phyloP scores from a whole-genome alignment of 2,329 filamentous ascomycete species.

The Amylocarpus encephaloides region DNA sequence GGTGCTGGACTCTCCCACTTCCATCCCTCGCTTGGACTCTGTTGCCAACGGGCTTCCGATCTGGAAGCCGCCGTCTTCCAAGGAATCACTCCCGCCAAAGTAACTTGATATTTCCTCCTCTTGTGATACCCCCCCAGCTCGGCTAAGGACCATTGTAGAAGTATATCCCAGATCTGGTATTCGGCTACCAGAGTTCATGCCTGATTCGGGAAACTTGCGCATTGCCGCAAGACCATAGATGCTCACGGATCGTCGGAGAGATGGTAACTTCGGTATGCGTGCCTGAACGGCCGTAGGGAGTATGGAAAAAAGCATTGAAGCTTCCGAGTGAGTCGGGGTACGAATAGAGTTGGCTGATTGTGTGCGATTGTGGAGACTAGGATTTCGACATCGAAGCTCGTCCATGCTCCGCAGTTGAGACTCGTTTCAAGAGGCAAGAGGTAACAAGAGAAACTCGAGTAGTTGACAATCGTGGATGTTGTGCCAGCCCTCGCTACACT shows the following conservation, averaged over 20 bases:
- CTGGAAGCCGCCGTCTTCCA: constrained; percentile 18
- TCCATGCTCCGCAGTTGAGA: neutral
- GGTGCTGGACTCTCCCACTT: constrained; percentile 24
- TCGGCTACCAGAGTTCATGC: constrained; percentile 28
- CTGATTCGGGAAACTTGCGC: constrained; percentile 18
- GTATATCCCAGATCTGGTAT: constrained; percentile 23
- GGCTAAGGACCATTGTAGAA: constrained; percentile 21
- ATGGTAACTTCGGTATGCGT: constrained; percentile 44
- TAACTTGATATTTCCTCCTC: constrained; percentile 16
- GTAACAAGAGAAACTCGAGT: neutral
- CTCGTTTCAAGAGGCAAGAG: no score
- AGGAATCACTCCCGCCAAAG: constrained; percentile 13
- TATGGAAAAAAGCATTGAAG: constrained; percentile 47
- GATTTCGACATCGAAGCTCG: neutral
- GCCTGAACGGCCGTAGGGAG: constrained; percentile 47
- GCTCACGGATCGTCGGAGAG: constrained; percentile 39
- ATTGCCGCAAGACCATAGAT: constrained; percentile 16
- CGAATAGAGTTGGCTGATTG: constrained; percentile 11
- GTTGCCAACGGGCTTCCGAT: neutral
- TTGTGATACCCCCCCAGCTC: neutral
- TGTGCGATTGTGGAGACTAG: neutral
- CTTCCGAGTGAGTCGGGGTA: constrained; percentile 8
- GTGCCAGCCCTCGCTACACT: no score
- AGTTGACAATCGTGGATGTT: no score
- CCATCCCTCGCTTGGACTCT: constrained; percentile 5